phyloP scores from a whole-genome alignment of 352 stramenopile genomes.

The Globisporangium lucens region DNA sequence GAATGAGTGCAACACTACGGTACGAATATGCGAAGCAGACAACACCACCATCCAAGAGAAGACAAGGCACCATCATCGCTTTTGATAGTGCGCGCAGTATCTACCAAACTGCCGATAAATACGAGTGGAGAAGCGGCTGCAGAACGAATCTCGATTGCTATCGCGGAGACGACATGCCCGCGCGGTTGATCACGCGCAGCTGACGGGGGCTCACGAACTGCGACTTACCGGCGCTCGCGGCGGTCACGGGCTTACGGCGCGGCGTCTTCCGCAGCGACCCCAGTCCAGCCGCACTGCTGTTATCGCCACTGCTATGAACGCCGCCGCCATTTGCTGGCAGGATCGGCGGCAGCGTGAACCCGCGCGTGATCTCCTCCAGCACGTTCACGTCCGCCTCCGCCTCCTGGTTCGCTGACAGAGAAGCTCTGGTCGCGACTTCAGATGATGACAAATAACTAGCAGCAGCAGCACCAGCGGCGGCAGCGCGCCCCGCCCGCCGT shows the following conservation, averaged over 20 bases:
- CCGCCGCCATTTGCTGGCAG: slow-evolving; percentile 9
- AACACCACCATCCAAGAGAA: neutral
- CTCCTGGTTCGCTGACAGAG: slow-evolving; percentile 11
- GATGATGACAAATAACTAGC: slow-evolving; percentile 8
- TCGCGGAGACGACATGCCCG: slow-evolving; percentile 12
- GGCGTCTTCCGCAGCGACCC: slow-evolving; percentile 42
- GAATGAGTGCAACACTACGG: neutral
- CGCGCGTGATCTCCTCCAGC: slow-evolving; percentile 37
- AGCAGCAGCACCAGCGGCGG: neutral
- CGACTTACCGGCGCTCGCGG: slow-evolving; percentile 36
- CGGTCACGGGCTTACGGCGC: slow-evolving; percentile 45
- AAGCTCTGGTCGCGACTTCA: neutral
- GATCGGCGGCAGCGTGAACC: slow-evolving; percentile 33
- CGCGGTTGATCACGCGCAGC: slow-evolving; percentile 26
- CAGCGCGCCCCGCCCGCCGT: slow-evolving; percentile 22
- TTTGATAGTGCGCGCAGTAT: neutral
- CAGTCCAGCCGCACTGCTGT: slow-evolving; percentile 3
- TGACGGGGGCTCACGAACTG: slow-evolving; percentile 40
- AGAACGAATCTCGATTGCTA: slow-evolving; percentile 20
- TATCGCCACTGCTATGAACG: neutral
- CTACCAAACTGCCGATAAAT: neutral
- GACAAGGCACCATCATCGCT: neutral
- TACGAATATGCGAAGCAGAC: neutral
- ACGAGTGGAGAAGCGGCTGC: neutral
- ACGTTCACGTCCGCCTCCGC: slow-evolving; percentile 20